These are phyloP conservation scores for Colletotrichum karsti DNA, from an alignment of 2,329 filamentous ascomycete species.

Conservation along the genomic window DNA sequence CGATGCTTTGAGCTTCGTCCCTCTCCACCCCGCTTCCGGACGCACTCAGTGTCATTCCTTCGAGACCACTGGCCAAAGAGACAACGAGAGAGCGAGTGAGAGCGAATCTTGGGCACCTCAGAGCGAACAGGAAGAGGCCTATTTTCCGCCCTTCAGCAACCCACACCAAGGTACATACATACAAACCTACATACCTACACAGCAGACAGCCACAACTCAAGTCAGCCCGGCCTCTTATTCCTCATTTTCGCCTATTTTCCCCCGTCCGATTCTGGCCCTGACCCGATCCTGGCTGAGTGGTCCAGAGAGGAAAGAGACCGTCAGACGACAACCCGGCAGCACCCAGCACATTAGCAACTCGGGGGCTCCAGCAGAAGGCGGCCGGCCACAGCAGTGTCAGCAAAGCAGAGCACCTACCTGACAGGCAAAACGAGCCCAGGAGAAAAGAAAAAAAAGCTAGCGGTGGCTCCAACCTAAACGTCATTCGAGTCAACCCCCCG, in stretches of 20 bases:
- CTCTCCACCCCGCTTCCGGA: constrained; percentile 28
- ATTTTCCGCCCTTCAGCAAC: background rate
- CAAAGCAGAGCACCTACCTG: constrained; percentile 9
- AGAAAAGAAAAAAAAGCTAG: constrained; percentile 6
- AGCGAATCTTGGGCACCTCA: background rate
- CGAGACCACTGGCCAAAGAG: background rate
- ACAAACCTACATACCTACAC: too few relatives aligned
- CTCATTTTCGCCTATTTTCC: background rate
- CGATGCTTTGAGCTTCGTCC: constrained; percentile 26
- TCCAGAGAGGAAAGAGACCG: constrained; percentile 4
- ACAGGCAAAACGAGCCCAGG: background rate
- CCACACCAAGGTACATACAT: too few relatives aligned
- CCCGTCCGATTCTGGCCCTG: background rate
- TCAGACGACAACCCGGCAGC: constrained; percentile 12
- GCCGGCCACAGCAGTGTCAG: constrained; percentile 11
- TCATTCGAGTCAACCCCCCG: constrained; percentile 35
- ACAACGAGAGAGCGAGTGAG: constrained; percentile 3
- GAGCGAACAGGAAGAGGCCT: background rate
- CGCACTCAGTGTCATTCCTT: constrained; percentile 4
- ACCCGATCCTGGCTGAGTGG: constrained; percentile 9
- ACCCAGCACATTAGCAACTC: constrained; percentile 1
- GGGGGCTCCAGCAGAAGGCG: constrained; percentile 13
- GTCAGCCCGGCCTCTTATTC: background rate
- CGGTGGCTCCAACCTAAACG: constrained; percentile 26
- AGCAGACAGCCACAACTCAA: background rate